Evolutionary conservation across 768 basidiomycete genomes (phyloP), one percentile per base, ranked within the genome.

Genomic region (Pisolithus orientalis): DNA sequence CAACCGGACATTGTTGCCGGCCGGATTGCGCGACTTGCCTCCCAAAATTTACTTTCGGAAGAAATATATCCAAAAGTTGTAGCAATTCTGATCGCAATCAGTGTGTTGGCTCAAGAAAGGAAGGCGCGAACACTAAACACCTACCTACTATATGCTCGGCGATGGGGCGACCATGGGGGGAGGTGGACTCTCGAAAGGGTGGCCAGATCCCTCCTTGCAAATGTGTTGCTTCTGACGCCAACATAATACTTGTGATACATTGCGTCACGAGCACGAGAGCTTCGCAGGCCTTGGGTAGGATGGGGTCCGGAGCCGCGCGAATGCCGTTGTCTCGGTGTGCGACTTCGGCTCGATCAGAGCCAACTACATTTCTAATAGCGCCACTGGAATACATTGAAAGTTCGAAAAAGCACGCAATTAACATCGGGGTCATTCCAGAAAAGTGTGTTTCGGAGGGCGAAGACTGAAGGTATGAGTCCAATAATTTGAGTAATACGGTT

Each of bases 11-110:
- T 16, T 25, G 44, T 21, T n/a, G 28, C 4, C 37, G 11, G 25
- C 28, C 8, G 17, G 60, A 50, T 32, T 59, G 45, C 21, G 53
- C 24, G 39, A 85, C 75, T 2, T 80, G 75, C 65, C 81, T 85
- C 42, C 86, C 84, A 62, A 93, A 87, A 57, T 88, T 84, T 54
- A 94, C 85, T 13, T 90, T 82, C 7, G 93, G 94, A 25, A 94
- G 75, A 62, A 95, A 88, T n/a, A 70, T 53, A 62, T 94, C 87
- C 16, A 94, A 72, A n/a, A 84, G 69, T 13, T 80, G 78, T 14
- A 95, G 77, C 5, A 88, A 73, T 56, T 83, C 93, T 94, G 60
- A 16, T 7, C 44, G 27, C 24, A 16, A 42, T 65, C 48, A 42
- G 29, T 9, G 43, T 49, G 38, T 3, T 21, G 9, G 10, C 14